Base-by-base conservation (phyloP, 306 rosid species). In the Abrus precatorius region DNA sequence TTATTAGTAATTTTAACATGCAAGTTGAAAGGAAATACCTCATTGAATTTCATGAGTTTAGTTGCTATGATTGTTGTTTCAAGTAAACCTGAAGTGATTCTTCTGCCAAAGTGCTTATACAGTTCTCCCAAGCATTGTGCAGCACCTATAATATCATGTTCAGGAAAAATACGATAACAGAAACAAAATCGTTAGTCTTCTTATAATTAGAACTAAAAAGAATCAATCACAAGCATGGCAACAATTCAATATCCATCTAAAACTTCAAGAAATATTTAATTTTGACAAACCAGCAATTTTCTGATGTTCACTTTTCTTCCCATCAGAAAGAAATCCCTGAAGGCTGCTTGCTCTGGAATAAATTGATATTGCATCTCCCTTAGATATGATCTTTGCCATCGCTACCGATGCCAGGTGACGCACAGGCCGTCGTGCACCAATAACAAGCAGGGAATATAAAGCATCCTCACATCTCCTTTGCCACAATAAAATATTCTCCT, bases 381-480 rank as follows among this genome's bases (percentile, higher is more conserved):
- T 91, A 5, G 86, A 87, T 84, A 95, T 95, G 84, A 93, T 89
- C 82, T 75, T 91, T 5, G 93, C 92, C 99, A 91, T 95, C 34
- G 97, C 97, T 11, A 91, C 89, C 4, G 99, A 95, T 30, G 98
- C 97, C 88, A 95, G 82, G 87, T 95, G 98, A 67, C 99, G 95
- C 69, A 95, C 96, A 12, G 99, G 99, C 69, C 97, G 87, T 63
- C 94, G 91, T n/a, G 96, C 99, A 72, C 99, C 99, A 13, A 95
- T 84, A 80, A 83, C 86, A 80, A 95, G 98, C 47, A 95, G 80
- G 75, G 94, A 93, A 82, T 90, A 88, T 36, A 95, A 72, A 34
- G 99, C 98, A 52, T 93, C 99, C 85, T 95, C 99, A 9, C 99
- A 95, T 88, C 92, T 91, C 86, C 99, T 93, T 86, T 95, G 99